Base-by-base conservation (phyloP, 345 rosid species). In the Carallia brachiata region DNA sequence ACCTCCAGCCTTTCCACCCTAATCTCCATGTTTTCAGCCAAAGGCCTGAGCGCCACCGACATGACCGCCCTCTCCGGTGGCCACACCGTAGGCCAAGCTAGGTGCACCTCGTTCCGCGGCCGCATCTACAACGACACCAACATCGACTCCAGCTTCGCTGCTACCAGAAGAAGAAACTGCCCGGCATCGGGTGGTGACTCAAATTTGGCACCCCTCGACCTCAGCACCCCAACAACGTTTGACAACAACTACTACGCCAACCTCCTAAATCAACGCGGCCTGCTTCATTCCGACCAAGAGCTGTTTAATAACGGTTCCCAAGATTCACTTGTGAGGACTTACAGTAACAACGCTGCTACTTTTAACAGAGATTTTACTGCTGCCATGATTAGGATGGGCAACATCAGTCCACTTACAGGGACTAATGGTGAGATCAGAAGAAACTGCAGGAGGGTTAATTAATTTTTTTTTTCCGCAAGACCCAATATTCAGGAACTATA, bases 341-440 rank as follows among this genome's bases (percentile, higher is more conserved):
- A 73, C 19, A 77, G 81, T 63, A 79, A 36, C 32, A 75, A 76
- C 16, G 17, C 9, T 10, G 19, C 37, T 0, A 17, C 63, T 1
- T 83, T 85, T 59, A 19, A 32, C 0, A 54, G 19, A 27, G 87
- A 83, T 54, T 85, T 85, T 59, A 73, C 72, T 2, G 63, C 80
- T 7, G 82, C 86, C 1, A 83, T 85, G 89, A 74, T 81, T 28
- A 80, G 48, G 76, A 85, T 81, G 89, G 80, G 83, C 16, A 79
- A 72, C 52, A 73, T 80, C 27, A 70, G 80, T 23, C 86, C 83
- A 3, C 84, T 85, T 47, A 68, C 80, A 0, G 80, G 81, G 13
- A 55, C 75, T 2, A 62, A 66, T 7, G 85, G 89, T 4, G 85
- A 85, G 70, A 79, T 83, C 7, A 78, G 85, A 66, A 78, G 72